phyloP scores from a whole-genome alignment of 805 yeast species.

The Metschnikowia chrysomelidarum region DNA sequence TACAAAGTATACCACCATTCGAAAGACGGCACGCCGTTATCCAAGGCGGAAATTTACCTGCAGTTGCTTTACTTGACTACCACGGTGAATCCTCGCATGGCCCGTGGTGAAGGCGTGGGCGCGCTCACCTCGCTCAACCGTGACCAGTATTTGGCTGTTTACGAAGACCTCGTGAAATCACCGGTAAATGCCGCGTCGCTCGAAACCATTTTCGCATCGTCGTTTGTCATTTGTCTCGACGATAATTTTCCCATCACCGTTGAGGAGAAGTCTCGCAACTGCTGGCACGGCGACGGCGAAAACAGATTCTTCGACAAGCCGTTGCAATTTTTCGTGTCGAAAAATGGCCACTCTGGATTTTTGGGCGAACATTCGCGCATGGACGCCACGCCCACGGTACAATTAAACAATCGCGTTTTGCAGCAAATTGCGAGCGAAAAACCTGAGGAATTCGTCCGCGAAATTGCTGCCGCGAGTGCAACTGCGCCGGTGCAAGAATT shows the following conservation, averaged over 20 bases:
- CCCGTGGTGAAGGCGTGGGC: slow-evolving; percentile 62
- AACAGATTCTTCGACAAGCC: slow-evolving; percentile 94
- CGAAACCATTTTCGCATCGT: slow-evolving; percentile 67
- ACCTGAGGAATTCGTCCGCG: slow-evolving; percentile 29
- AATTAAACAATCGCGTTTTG: slow-evolving; percentile 75
- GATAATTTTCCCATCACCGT: slow-evolving; percentile 67
- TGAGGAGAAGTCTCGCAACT: slow-evolving; percentile 78
- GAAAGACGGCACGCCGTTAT: slow-evolving; percentile 40
- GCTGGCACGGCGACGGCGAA: slow-evolving; percentile 95
- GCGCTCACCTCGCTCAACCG: slow-evolving; percentile 80
- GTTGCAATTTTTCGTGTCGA: slow-evolving; percentile 74
- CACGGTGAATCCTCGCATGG: slow-evolving; percentile 33
- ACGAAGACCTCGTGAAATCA: slow-evolving; percentile 53
- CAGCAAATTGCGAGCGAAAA: slow-evolving; percentile 52
- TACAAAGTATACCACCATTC: slow-evolving; percentile 71
- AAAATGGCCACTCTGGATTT: slow-evolving; percentile 88
- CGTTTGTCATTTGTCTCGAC: slow-evolving; percentile 82
- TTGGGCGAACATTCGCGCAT: slow-evolving; percentile 95
- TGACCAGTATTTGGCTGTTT: slow-evolving; percentile 70
- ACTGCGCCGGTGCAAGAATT: slow-evolving; percentile 17
- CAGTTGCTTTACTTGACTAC: slow-evolving; percentile 56
- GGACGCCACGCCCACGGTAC: slow-evolving; percentile 97
- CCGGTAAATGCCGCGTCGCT: slow-evolving; percentile 63
- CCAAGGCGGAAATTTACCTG: slow-evolving; percentile 49
- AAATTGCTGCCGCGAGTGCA: slow-evolving; percentile 19